phyloP scores from a whole-genome alignment of 345 rosid species.

The Populus euphratica region DNA sequence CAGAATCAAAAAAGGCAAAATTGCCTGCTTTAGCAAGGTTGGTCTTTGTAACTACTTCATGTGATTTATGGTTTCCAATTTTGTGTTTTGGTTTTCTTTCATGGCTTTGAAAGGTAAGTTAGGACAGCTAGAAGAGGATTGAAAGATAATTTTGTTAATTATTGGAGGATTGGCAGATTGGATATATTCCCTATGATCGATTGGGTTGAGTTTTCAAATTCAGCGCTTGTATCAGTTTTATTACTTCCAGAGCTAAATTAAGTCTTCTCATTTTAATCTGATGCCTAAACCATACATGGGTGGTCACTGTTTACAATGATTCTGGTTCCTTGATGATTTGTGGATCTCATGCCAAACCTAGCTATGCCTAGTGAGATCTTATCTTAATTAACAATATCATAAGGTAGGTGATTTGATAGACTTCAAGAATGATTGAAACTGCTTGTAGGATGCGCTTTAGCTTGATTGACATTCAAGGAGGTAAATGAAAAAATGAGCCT shows the following conservation, averaged over 20 bases:
- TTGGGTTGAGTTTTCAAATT: neutral
- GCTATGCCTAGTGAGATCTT: neutral
- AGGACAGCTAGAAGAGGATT: neutral
- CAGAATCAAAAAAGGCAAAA: slow-evolving; percentile 68
- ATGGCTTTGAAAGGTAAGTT: neutral
- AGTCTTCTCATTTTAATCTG: neutral
- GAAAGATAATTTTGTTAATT: neutral
- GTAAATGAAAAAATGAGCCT: neutral
- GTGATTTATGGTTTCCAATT: neutral
- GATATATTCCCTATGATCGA: neutral
- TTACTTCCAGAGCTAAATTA: neutral
- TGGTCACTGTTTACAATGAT: neutral
- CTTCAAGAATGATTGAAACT: neutral
- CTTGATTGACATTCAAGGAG: neutral
- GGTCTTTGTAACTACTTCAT: neutral
- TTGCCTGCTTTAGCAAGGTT: slow-evolving; percentile 87
- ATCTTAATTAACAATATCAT: neutral
- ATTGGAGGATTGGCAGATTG: neutral
- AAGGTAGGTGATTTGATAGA: neutral
- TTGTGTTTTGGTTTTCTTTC: slow-evolving; percentile 2
- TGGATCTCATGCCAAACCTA: neutral
- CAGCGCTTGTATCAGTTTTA: neutral
- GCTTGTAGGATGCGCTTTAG: neutral
- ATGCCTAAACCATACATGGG: neutral
- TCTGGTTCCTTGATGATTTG: neutral